Percentiles rank a stretch among this genome's conserved stretches.
phyloP scores from a whole-genome alignment of 2,329 filamentous ascomycete genomes.

The Colletotrichum sidae region DNA sequence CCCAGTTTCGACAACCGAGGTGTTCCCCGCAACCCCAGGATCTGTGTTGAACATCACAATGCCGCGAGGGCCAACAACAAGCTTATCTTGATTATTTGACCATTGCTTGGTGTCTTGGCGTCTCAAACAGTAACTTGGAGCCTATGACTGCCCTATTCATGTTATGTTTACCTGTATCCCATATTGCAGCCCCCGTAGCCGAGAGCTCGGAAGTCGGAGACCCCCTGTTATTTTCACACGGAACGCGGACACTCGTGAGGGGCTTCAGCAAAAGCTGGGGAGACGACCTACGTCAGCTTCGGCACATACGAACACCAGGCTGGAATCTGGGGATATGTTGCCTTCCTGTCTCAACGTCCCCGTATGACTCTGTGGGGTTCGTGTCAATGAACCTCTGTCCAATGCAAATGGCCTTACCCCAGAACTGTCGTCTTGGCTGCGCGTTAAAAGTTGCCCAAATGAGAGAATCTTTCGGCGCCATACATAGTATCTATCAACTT shows the following conservation, averaged over 20 bases:
- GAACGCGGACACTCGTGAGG: slow-evolving; percentile 1
- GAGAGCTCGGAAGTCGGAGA: slow-evolving; percentile 8
- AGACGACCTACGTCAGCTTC: neutral
- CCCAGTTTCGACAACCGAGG: too few relatives aligned
- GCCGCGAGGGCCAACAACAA: slow-evolving; percentile 1
- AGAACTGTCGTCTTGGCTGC: too few relatives aligned
- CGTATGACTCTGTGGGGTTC: slow-evolving; percentile 12
- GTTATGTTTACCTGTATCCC: too few relatives aligned
- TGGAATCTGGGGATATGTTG: slow-evolving; percentile 15
- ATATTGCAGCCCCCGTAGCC: neutral
- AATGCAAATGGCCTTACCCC: too few relatives aligned
- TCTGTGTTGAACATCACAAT: too few relatives aligned
- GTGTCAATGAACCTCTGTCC: too few relatives aligned
- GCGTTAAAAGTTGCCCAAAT: too few relatives aligned
- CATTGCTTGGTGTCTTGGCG: too few relatives aligned
- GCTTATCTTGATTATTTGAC: neutral
- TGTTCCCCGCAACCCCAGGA: too few relatives aligned
- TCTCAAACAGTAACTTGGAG: neutral
- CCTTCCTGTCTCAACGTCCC: neutral
- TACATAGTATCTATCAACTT: too few relatives aligned
- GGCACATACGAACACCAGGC: neutral
- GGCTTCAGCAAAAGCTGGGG: slow-evolving; percentile 9
- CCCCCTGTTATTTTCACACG: neutral
- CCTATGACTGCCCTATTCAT: slow-evolving; percentile 15
- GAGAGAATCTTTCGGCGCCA: too few relatives aligned